Evolutionary conservation across 202 grass and related monocot genomes (phyloP).

Genomic region (Panicum virgatum): DNA sequence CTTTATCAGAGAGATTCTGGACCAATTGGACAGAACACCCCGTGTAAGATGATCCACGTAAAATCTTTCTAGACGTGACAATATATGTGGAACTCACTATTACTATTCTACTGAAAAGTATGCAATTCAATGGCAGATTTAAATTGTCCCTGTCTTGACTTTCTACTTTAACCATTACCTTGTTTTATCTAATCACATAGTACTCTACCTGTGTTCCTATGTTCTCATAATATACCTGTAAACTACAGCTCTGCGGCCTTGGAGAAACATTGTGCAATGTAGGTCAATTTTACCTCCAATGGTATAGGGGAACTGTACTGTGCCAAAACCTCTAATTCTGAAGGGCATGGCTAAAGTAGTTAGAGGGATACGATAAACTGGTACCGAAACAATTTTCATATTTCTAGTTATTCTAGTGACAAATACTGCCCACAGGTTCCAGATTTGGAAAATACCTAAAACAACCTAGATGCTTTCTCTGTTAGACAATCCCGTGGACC

Average conservation of each 20-base stretch:
- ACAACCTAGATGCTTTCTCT: neutral
- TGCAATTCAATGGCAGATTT: constrained; percentile 26
- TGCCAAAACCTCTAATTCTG: neutral
- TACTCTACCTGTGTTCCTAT: constrained; percentile 34
- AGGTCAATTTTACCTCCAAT: neutral
- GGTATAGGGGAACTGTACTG: neutral
- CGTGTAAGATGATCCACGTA: constrained; percentile 36
- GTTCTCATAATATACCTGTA: constrained; percentile 43
- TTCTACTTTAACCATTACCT: constrained; percentile 18
- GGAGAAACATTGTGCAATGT: neutral
- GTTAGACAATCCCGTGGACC: constrained; percentile 1
- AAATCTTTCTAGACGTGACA: constrained; percentile 46
- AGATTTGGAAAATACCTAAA: constrained; percentile 1
- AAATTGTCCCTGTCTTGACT: constrained; percentile 12
- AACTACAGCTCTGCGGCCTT: neutral
- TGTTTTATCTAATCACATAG: constrained; percentile 41
- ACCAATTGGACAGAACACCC: constrained; percentile 32
- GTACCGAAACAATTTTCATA: neutral
- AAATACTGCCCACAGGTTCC: neutral
- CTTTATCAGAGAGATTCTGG: constrained; percentile 36
- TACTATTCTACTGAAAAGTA: constrained; percentile 43
- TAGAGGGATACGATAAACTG: constrained; percentile 13
- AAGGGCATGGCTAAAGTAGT: neutral
- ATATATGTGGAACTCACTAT: constrained; percentile 48
- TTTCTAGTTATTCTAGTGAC: neutral